phyloP scores from a whole-genome alignment of 495 filamentous ascomycete species.

The Neurospora tetrasperma region DNA sequence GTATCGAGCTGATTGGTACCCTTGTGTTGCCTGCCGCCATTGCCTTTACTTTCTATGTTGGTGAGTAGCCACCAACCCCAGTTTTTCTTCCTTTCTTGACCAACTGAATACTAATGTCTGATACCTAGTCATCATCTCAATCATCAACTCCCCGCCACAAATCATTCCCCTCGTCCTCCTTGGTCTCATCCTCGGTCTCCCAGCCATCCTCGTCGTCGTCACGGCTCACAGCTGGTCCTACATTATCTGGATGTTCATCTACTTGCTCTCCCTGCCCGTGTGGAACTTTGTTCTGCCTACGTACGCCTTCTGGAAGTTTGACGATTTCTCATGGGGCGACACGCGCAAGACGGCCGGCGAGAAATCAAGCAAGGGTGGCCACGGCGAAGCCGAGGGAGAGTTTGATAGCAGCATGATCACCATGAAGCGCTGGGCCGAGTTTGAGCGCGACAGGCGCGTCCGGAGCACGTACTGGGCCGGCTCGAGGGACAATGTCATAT shows the following conservation, averaged over 20 bases:
- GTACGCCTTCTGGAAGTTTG: slow-evolving; percentile 99
- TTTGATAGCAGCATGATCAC: slow-evolving; percentile 97
- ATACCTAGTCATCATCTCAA: slow-evolving; percentile 68
- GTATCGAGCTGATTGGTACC: slow-evolving; percentile 90
- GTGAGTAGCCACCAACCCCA: slow-evolving; percentile 39
- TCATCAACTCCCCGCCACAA: slow-evolving; percentile 72
- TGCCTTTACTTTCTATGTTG: slow-evolving; percentile 90
- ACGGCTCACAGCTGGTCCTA: slow-evolving; percentile 95
- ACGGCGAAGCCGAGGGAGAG: slow-evolving; percentile 79
- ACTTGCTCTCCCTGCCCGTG: slow-evolving; percentile 83
- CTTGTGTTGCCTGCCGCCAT: slow-evolving; percentile 93
- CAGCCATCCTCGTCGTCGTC: slow-evolving; percentile 84
- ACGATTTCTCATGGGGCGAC: slow-evolving; percentile 99
- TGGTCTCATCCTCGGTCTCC: slow-evolving; percentile 85
- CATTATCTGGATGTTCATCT: slow-evolving; percentile 94
- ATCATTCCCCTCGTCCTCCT: slow-evolving; percentile 87
- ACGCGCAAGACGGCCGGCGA: slow-evolving; percentile 93
- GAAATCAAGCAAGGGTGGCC: slow-evolving; percentile 62
- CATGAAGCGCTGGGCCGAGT: slow-evolving; percentile 97
- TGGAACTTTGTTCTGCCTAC: slow-evolving; percentile 96
- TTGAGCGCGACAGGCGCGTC: slow-evolving; percentile 52
- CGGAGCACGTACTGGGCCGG: slow-evolving; percentile 34
- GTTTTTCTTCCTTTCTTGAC: neutral
- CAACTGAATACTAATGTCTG: slow-evolving; percentile 8
- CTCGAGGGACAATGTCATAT: slow-evolving; percentile 32